Conservation (phyloP, 257 asterid genomes). For the Penstemon eatonii region DNA sequence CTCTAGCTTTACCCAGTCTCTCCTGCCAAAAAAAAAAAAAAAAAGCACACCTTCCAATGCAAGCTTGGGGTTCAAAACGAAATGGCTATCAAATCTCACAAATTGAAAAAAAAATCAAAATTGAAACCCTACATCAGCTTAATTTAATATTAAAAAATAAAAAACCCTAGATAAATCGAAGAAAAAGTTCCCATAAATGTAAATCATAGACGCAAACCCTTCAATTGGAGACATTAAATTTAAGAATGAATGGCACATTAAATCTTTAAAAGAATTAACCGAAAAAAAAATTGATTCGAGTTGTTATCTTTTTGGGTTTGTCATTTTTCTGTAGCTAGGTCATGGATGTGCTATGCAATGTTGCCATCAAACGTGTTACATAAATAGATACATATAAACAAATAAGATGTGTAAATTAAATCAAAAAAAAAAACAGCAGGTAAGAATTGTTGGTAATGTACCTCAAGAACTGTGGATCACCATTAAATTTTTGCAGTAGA, state of each 20-base stretch:
- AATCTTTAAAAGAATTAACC: constrained; percentile 28
- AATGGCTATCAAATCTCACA: constrained; percentile 27
- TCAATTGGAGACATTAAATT: constrained; percentile 32
- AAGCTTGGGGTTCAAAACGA: not conserved
- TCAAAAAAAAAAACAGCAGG: constrained; percentile 16
- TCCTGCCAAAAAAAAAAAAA: not conserved
- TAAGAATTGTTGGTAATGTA: constrained; percentile 38
- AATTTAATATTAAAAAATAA: constrained; percentile 13
- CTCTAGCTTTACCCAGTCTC: constrained; percentile 31
- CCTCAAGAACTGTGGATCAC: constrained; percentile 49
- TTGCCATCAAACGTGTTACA: constrained; percentile 50
- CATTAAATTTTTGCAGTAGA: constrained; percentile 19
- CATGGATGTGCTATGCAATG: constrained; percentile 32
- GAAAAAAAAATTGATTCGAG: constrained; percentile 20
- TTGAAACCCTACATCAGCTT: constrained; percentile 37
- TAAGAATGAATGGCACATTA: constrained; percentile 40
- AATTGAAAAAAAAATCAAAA: constrained; percentile 25
- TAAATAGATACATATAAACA: constrained; percentile 24
- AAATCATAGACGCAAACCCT: constrained; percentile 13
- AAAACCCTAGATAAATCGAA: constrained; percentile 28
- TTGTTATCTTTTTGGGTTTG: constrained; percentile 18
- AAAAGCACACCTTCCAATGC: constrained; percentile 23
- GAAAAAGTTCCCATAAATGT: constrained; percentile 11
- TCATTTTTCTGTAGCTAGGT: constrained; percentile 33
- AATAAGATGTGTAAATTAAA: constrained; percentile 16